Evolutionary conservation across 225 moss, liverwort and hornwort genomes (phyloP), one percentile per base, ranked within the genome.

Genomic region (Antitrichia curtipendula): DNA sequence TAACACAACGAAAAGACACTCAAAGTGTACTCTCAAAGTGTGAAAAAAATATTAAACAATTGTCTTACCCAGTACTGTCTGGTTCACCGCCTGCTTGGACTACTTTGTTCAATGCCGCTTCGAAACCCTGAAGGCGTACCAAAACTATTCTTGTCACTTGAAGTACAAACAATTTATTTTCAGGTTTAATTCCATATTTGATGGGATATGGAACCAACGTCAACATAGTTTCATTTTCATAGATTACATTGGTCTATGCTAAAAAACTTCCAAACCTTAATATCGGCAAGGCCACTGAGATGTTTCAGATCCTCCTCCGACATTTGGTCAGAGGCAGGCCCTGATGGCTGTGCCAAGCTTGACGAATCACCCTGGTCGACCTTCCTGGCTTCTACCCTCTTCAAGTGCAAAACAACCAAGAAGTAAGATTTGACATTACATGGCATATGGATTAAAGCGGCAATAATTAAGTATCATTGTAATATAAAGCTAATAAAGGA

Each of bases 71-170:
- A 75, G 91, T 89, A 83, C 91, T 95, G 85, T 95, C 94, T 54
- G 89, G 90, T 89, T 94, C 96, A 65, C 91, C 95, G 41, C 95
- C 92, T 70, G 96, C 91, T 88, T 93, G 94, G 81, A 96, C 96
- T 58, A 96, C 96, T 90, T 96, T 96, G 82, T 95, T 96, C 75
- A 98, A 93, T 89, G 95, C 98, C 82, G 93, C 98, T 89, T 96
- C 96, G n/a, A 98, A 91, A 73, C 98, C 98, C 98, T 97, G 90
- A 53, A 87, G 80, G 64, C 81, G 86, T 83, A 87, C 82, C 82
- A 68, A 82, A 82, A 85, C 57, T 62, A n/a, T 87, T 71, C 54
- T 65, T 82, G 52, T 88, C 79, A 89, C 36, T 82, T 63, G 25
- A 36, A 70, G 57, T 47, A 23, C 54, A 87, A 63, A 72, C 10